Evolutionary conservation across 2,329 filamentous ascomycete species (phyloP), one percentile per base, ranked within the genome.

Genomic region (Apiospora arundinis): DNA sequence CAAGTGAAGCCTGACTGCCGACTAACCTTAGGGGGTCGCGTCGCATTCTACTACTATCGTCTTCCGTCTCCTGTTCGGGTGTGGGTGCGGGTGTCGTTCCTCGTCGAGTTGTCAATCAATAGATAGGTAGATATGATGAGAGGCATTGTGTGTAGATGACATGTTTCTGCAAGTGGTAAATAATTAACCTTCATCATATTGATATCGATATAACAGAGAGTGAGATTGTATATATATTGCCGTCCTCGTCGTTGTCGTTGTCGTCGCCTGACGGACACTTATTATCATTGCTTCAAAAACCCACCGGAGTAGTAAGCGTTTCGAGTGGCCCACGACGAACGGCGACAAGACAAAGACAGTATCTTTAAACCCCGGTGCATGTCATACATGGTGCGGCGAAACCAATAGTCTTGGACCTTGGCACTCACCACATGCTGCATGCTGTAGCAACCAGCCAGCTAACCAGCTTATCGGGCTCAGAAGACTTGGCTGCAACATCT

Each of bases 401-500:
- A 40, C 56, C 56, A 63, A 63, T 63, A 40, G 56, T n/a, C 56
- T 63, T 40, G 56, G 21, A 63, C 14, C 56, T 63, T 63, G 56
- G 56, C 56, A 32, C 56, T 40, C 56, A 63, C 56, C 56, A 63
- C 32, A 63, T 63, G 32, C 52, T 63, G 49, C 28, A 40, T 6
- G 5, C 49, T 23, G 46, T 48, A 32, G 49, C 52, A 21, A 56
- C 25, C 49, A 37, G 18, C 52, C 32, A 32, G 32, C 32, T 32
- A 14, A 18, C 32, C 56, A 63, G 56, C 56, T 63, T 63, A 63
- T 63, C 56, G 56, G 56, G 56, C 56, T 63, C 56, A 3, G 32
- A 14, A 63, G 56, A 63, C 56, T 63, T 63, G 56, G 56, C 56
- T 63, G 56, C 56, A 40, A 63, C 56, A 63, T 63, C 25, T 56